Percentiles rank a stretch among this genome's conserved stretches.
These are phyloP conservation scores for Phytopythium mirpurense DNA, from an alignment of 352 stramenopile genomes.

Conservation along the genomic window DNA sequence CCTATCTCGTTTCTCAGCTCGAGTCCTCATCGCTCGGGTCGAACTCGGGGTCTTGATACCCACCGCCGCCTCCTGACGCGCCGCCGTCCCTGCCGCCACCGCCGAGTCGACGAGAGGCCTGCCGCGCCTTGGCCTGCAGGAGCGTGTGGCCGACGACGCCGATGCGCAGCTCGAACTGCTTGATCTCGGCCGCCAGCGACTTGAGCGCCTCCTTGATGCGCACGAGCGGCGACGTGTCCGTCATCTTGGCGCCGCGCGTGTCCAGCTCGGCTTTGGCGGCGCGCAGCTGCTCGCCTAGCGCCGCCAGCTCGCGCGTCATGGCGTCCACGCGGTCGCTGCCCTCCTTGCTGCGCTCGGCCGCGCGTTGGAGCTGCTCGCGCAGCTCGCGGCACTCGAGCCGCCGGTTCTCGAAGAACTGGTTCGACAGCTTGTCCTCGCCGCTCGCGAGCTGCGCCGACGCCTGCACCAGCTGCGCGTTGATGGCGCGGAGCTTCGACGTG, in stretches of 20 bases:
- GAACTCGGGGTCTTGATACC: conserved; percentile 71
- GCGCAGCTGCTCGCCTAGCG: conserved; percentile 69
- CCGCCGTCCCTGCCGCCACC: conserved; percentile 25
- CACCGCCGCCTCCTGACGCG: conserved; percentile 22
- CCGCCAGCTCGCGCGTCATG: conserved; percentile 72
- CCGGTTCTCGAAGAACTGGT: conserved; percentile 63
- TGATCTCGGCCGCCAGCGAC: conserved; percentile 67
- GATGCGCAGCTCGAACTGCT: conserved; percentile 79
- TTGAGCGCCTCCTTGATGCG: conserved; percentile 84
- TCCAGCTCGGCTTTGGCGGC: conserved; percentile 78
- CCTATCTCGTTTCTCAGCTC: conserved; percentile 22
- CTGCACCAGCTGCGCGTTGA: conserved; percentile 52
- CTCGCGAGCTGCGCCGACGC: conserved; percentile 50
- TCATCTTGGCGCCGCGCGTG: conserved; percentile 81
- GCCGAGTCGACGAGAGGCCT: conserved; percentile 32
- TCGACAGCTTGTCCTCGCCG: conserved; percentile 81
- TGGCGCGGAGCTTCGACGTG: conserved; percentile 55
- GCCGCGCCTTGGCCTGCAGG: conserved; percentile 63
- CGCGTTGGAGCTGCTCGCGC: conserved; percentile 52
- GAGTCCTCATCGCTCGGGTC: conserved; percentile 80
- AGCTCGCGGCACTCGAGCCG: conserved; percentile 61
- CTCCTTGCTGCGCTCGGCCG: conserved; percentile 64
- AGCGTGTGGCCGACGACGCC: conserved; percentile 77
- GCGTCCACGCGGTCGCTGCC: conserved; percentile 60
- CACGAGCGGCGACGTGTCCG: conserved; percentile 77